Evolutionary conservation across 2,329 filamentous ascomycete species (phyloP), one percentile per base, ranked within the genome.

Genomic region (Colletotrichum graminicola): DNA sequence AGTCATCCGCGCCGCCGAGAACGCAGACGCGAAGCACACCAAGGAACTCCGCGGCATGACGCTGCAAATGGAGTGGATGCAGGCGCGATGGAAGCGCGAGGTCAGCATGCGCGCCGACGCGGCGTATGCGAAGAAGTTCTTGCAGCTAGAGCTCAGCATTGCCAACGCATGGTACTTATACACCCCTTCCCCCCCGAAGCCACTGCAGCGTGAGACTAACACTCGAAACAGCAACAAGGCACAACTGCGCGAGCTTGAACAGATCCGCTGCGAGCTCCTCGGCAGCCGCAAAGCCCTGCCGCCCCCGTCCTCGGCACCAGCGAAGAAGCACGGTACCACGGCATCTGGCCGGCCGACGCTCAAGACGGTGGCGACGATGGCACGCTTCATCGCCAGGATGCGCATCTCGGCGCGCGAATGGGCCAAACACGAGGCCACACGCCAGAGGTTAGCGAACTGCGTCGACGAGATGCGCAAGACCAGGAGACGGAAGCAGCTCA

Each of bases 61-160:
- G 64, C 93, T 96, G 83, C 95, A 98, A 82, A 95, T 98, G 79
- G 89, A 94, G 77, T 98, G 93, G 90, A 90, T 98, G 80, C 90
- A 94, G 76, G 93, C 94, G 2, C 90, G 92, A 63, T 93, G 93
- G 83, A 88, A 90, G 78, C 89, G 96, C 41, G 95, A 98, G 81
- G 90, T 93, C 75, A 89, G 88, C 62, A 91, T 98, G 82, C 89
- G 96, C 52, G 87, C 88, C 73, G 93, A 95, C 77, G 89, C 95
- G 41, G 93, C 93, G 11, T 97, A 92, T 82, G 94, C 94, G 74
- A 99, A 99, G 87, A 90, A 88, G 75, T 95, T 94, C 80, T 89
- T 98, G 82, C 82, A 91, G 76, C 86, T 94, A 80, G 91, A 94
- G 81, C 89, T 97, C 65, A 90, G 94, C 76, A 90, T 97, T 77